Base-by-base conservation (phyloP, 768 basidiomycete genomes). In the Rhodotorula paludigena region DNA sequence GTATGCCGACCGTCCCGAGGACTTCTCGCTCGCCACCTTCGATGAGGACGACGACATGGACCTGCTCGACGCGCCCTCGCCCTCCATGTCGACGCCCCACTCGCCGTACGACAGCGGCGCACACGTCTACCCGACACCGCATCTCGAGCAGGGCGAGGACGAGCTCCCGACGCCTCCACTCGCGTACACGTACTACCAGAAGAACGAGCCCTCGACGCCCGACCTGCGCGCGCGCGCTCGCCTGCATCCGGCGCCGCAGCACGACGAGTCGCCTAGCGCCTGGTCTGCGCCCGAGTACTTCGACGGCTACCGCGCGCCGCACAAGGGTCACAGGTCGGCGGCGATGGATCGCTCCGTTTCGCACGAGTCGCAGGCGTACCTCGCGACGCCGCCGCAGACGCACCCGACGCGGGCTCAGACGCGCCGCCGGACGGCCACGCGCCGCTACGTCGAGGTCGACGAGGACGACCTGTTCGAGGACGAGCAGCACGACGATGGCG, bases 1-100 rank as follows among this genome's bases (percentile, higher is more conserved):
- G 38, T 55, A 55, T 52, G 42, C 62, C 15, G 53, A 68, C n/a
- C 23, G 38, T 47, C 67, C 67, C 45, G 67, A 68, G 44, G 21
- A 3, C n/a, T 62, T 68, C 39, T 68, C 67, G 7, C 2, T 33
- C 20, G 67, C 67, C 11, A 58, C 36, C 7, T 68, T 68, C 51
- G 66, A 51, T 20, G 20, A 63, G 16, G 63, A 63, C 10, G 45
- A 36, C 21, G 63, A 38, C 18, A 38, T 57, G 52, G 23, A 36
- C 35, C 21, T 36, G 12, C 16, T 33, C 52, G 52, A 25, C 42
- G 15, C 60, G 30, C 30, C 39, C 21, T 67, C 66, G 18, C 32
- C 60, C 48, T 48, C 5, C 3, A 32, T 38, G 15, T 68, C 60
- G 3, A 12, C 21, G 11, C 57, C 63, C 42, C 58, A 57, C 20